Conservation (phyloP, 768 basidiomycete species). For the Trametes elegans region DNA sequence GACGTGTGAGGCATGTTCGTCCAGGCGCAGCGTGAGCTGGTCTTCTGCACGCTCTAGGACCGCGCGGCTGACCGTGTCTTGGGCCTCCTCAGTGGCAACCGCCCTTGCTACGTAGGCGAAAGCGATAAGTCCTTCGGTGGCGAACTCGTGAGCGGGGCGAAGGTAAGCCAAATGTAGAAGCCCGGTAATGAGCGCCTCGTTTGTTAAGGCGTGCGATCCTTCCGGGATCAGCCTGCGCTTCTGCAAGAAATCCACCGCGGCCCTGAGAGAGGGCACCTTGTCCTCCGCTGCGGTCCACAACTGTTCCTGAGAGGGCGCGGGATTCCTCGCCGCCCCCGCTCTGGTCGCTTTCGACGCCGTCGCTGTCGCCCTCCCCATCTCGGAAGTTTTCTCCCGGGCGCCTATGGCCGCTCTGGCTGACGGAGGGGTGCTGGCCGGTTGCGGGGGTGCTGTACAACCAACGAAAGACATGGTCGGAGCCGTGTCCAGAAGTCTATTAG, state of each 20-base stretch:
- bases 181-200: slow-evolving; percentile 1
- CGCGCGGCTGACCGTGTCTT: neutral
- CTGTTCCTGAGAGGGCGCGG: neutral
- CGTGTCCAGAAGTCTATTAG: too few species aligned
- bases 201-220: neutral
- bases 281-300: neutral
- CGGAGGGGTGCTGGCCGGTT: too few species aligned
- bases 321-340: neutral
- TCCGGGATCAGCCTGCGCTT: neutral
- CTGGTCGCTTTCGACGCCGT: too few species aligned
- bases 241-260: neutral
- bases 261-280: neutral
- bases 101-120: slow-evolving; percentile 1
- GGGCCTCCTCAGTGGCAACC: neutral
- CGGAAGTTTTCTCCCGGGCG: too few species aligned
- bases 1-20: neutral
- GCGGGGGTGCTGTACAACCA: too few species aligned
- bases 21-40: neutral
- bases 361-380: too few species aligned
- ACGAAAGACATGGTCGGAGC: too few species aligned
- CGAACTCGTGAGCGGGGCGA: neutral
- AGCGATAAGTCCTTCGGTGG: neutral
- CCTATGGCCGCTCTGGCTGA: too few species aligned
- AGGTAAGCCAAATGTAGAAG: neutral
- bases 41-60: slow-evolving; percentile 1